Percentiles rank a stretch among this genome's conserved stretches.
These are phyloP conservation scores for Geotrichum reessii DNA, from an alignment of 1,139 yeast genomes.

Conservation along the genomic window DNA sequence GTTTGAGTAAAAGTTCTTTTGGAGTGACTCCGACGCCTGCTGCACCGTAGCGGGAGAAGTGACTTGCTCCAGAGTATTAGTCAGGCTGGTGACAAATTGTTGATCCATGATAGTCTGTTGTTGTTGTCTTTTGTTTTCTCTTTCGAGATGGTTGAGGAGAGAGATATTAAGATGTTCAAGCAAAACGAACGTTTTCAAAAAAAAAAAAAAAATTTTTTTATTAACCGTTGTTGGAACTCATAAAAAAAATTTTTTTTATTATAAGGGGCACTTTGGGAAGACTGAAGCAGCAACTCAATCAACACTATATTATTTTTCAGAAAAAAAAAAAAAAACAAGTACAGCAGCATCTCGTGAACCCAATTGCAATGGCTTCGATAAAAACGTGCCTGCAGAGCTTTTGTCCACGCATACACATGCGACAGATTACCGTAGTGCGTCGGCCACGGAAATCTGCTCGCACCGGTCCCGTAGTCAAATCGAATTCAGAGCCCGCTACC, in stretches of 20 bases:
- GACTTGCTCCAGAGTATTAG: constrained; percentile 69
- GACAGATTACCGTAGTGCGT: not conserved
- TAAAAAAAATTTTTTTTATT: no score
- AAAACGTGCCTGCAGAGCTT: not conserved
- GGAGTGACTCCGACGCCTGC: constrained; percentile 70
- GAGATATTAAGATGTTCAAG: not conserved
- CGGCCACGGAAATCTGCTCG: not conserved
- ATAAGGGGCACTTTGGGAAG: no score
- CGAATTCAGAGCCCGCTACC: not conserved
- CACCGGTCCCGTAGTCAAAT: not conserved
- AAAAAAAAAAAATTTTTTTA: not conserved
- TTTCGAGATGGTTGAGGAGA: not conserved
- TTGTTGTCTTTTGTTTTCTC: no score
- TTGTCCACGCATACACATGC: not conserved
- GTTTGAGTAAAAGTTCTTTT: constrained; percentile 67
- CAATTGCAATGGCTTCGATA: not conserved
- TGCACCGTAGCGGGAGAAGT: constrained; percentile 79
- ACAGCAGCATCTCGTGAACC: not conserved
- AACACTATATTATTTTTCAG: no score
- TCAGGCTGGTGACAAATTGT: constrained; percentile 61
- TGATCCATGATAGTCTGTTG: constrained; percentile 52
- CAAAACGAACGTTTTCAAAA: no score
- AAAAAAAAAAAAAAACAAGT: not conserved
- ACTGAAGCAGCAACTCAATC: no score
- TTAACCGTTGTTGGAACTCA: not conserved